A percentile compares a stretch with the other conserved stretches of the same genome.
Evolutionary conservation across 306 rosid genomes (phyloP).

Genomic region (Dryas alaskensis): DNA sequence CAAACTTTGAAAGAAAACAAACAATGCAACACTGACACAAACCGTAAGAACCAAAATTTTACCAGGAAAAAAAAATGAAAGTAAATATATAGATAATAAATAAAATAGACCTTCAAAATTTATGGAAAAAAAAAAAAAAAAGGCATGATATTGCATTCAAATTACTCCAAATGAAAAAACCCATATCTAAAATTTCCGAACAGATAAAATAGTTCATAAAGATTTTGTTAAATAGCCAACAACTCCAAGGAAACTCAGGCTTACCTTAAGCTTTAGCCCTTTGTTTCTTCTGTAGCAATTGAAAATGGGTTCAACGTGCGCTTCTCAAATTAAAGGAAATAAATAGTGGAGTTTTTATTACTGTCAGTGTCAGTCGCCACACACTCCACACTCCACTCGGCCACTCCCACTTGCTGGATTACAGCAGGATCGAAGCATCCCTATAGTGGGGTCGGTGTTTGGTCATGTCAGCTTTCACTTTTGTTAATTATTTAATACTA

Average conservation of each 20-base stretch:
- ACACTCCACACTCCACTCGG: too few relatives aligned
- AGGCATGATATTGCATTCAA: background rate
- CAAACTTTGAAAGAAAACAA: background rate
- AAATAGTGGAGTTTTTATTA: background rate
- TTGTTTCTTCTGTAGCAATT: background rate
- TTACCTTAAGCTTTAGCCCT: slow-evolving; percentile 21
- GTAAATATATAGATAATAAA: background rate
- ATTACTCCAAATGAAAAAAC: slow-evolving; percentile 7
- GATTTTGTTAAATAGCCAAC: background rate
- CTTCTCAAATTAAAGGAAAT: background rate
- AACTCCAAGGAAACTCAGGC: slow-evolving; percentile 4
- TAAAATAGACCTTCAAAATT: background rate
- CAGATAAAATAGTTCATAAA: background rate
- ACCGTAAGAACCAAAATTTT: background rate
- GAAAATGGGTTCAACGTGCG: background rate
- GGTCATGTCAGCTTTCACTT: too few relatives aligned
- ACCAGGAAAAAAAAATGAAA: background rate
- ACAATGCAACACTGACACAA: slow-evolving; percentile 29
- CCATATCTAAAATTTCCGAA: slow-evolving; percentile 1
- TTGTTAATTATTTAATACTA: too few relatives aligned
- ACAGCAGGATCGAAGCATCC: background rate
- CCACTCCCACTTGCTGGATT: slow-evolving; percentile 12
- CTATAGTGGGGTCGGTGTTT: too few relatives aligned
- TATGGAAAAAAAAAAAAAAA: background rate
- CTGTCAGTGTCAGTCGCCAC: background rate